Base-by-base conservation (phyloP, 352 stramenopile genomes). In the Pythium sp. region DNA sequence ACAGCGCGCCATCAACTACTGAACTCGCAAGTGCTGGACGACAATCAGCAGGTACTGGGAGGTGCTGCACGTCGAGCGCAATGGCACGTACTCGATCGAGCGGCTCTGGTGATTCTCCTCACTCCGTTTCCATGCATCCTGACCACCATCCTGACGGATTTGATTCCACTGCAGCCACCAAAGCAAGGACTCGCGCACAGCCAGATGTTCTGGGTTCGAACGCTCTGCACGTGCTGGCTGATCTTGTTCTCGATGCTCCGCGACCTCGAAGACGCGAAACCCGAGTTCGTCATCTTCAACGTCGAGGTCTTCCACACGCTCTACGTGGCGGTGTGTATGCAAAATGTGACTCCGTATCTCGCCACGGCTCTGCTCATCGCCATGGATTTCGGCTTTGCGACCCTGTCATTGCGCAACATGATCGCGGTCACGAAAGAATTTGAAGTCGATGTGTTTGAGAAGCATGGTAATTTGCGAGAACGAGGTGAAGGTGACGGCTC, bases 261-360 rank as follows among this genome's bases (percentile, higher is more conserved):
- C 4, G 7, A 66, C n/a, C 28, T 43, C 30, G 70, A 77, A 26
- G 72, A 81, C 38, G 47, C 70, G 11, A 78, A 79, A 26, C 76
- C 80, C 1, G 76, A 88, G 63, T 69, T 68, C 0, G 73, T 88
- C 7, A 79, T 83, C 24, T 86, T 88, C 62, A 84, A 83, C n/a
- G 72, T 83, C 3, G 76, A 87, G 34, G 69, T 86, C 30, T 87
- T 81, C 56, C 75, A 86, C 58, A 67, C 77, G 43, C 58, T 88
- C 6, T 87, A 77, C 24, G 76, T 86, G 2, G 71, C 77, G 0
- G 73, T 72, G 20, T 76, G 73, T 15, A 80, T 88, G 58, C 72
- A 84, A 41, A 74, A 47, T 0, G 49, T 69, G 2, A 60, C 72
- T 12, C 79, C 70, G 0, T 64, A 72, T 32, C 41, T 53, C 5